phyloP scores from a whole-genome alignment of 2,329 filamentous ascomycete genomes.

The Teratosphaeria zuluensis region DNA sequence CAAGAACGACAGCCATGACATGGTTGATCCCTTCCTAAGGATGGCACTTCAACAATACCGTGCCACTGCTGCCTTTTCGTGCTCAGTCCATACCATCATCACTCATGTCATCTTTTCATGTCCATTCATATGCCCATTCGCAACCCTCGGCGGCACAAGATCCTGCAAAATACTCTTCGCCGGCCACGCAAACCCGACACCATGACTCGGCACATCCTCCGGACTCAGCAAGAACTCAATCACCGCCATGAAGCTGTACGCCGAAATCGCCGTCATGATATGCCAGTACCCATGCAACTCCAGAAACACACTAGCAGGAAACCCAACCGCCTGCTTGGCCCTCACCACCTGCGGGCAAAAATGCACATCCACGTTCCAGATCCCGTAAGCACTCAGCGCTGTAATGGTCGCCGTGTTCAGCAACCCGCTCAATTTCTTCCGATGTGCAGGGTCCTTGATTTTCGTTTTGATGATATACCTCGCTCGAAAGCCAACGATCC shows the following conservation, averaged over 20 bases:
- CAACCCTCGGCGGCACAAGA: background rate
- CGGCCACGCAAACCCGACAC: conserved; percentile 17
- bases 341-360: conserved; percentile 59
- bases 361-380: conserved; percentile 73
- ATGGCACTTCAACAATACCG: too few species aligned
- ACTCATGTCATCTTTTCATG: background rate
- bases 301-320: conserved; percentile 69
- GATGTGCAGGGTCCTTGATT: conserved; percentile 11
- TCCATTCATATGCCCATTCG: background rate
- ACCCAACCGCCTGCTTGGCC: conserved; percentile 56
- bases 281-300: conserved; percentile 70
- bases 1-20: too few species aligned
- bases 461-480: conserved; percentile 10
- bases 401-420: conserved; percentile 8
- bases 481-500: conserved; percentile 11
- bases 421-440: conserved; percentile 33
- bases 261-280: conserved; percentile 53
- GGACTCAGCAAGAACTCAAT: conserved; percentile 16
- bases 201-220: conserved; percentile 5
- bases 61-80: too few species aligned
- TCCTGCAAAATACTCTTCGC: conserved; percentile 4
- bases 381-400: conserved; percentile 47
- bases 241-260: conserved; percentile 18
- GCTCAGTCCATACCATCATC: background rate
- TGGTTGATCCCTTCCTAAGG: too few species aligned